Percentiles rank a stretch among this genome's conserved stretches.
Conservation (phyloP, 257 asterid genomes). For the Striga asiatica region DNA sequence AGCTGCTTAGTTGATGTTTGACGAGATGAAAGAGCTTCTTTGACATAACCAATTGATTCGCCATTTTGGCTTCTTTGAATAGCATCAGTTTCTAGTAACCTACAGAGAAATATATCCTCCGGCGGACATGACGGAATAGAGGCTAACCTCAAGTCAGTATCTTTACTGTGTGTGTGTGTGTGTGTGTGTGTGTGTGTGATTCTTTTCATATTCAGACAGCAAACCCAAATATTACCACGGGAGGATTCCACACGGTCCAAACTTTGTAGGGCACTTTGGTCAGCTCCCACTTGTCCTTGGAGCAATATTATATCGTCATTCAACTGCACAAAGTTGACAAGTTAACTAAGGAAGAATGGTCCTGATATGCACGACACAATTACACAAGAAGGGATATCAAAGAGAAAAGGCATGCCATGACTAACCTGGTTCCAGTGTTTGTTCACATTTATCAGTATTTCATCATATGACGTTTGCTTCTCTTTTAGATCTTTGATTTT, state of each 20-base stretch:
- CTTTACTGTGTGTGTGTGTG: slow-evolving; percentile 5
- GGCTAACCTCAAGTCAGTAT: slow-evolving; percentile 37
- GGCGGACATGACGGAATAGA: slow-evolving; percentile 70
- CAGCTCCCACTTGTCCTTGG: slow-evolving; percentile 63
- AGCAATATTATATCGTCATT: slow-evolving; percentile 67
- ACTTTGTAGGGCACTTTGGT: slow-evolving; percentile 36
- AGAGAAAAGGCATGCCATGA: slow-evolving; percentile 4
- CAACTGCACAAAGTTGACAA: slow-evolving; percentile 38
- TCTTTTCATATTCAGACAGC: slow-evolving; percentile 1
- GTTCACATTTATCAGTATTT: slow-evolving; percentile 55
- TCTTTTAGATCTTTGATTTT: slow-evolving; percentile 53
- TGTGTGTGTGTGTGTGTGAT: background rate
- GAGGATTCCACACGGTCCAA: slow-evolving; percentile 50
- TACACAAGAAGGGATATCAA: slow-evolving; percentile 1
- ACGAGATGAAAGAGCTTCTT: slow-evolving; percentile 57
- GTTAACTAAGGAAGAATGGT: slow-evolving; percentile 13
- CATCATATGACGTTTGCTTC: slow-evolving; percentile 72
- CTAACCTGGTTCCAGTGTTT: slow-evolving; percentile 83
- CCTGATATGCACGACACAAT: slow-evolving; percentile 4
- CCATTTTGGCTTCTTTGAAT: slow-evolving; percentile 28
- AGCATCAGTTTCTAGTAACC: slow-evolving; percentile 46
- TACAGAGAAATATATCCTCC: slow-evolving; percentile 78
- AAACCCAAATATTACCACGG: slow-evolving; percentile 44
- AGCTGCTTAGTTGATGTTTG: slow-evolving; percentile 56
- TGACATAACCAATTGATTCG: slow-evolving; percentile 35